phyloP scores from a whole-genome alignment of 768 basidiomycete genomes.

The Naematelia encephala region DNA sequence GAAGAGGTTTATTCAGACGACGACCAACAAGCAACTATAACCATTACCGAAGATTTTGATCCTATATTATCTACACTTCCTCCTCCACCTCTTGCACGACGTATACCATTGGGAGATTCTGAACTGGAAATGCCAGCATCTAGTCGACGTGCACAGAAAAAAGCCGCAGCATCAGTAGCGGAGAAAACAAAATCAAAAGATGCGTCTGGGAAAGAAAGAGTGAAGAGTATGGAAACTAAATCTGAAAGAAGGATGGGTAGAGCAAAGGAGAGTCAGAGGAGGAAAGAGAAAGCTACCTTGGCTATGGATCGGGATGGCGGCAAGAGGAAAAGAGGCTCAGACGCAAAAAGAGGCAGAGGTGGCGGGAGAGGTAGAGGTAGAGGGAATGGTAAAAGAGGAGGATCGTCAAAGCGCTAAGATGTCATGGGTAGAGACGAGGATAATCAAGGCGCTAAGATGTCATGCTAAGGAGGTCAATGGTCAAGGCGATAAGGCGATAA shows the following conservation, averaged over 20 bases:
- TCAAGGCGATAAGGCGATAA: no score
- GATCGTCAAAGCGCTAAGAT: no score
- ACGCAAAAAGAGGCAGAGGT: slow-evolving; percentile 16
- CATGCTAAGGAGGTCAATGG: no score
- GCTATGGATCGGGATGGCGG: slow-evolving; percentile 58
- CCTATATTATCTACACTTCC: slow-evolving; percentile 52
- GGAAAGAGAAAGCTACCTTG: slow-evolving; percentile 67
- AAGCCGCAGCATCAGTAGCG: slow-evolving; percentile 13
- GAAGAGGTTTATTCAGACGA: slow-evolving; percentile 76
- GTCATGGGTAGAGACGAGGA: no score
- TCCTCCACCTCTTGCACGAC: slow-evolving; percentile 19
- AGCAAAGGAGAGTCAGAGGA: slow-evolving; percentile 63
- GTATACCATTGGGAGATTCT: not conserved
- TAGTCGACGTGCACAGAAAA: slow-evolving; percentile 36
- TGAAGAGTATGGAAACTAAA: slow-evolving; percentile 67
- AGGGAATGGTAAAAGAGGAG: slow-evolving; percentile 20
- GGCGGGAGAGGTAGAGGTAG: slow-evolving; percentile 22
- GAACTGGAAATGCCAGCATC: slow-evolving; percentile 36
- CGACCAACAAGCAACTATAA: slow-evolving; percentile 80
- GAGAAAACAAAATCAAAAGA: slow-evolving; percentile 22
- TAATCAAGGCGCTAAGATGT: no score
- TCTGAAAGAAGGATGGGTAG: slow-evolving; percentile 62
- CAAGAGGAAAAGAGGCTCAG: slow-evolving; percentile 14
- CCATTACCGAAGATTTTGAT: slow-evolving; percentile 88
- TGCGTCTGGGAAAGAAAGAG: slow-evolving; percentile 26